phyloP scores from a whole-genome alignment of 116 monocot species.

The Iris pallida region DNA sequence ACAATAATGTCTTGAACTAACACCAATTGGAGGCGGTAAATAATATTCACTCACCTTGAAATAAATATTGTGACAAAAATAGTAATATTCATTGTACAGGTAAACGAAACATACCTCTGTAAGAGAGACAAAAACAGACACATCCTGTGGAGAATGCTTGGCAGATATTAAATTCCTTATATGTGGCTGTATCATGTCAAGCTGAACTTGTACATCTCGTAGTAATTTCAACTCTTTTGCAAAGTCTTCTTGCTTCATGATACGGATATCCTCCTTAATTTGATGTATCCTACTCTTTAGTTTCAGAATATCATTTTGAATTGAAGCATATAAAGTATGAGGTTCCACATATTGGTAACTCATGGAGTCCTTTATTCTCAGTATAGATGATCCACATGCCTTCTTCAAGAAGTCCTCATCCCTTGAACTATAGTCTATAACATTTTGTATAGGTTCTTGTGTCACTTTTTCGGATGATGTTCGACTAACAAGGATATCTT shows the following conservation, averaged over 20 bases:
- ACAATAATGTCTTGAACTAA: too few relatives aligned
- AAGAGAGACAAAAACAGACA: constrained; percentile 7
- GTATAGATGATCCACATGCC: too few relatives aligned
- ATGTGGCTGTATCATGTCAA: constrained; percentile 16
- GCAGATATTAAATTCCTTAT: constrained; percentile 5
- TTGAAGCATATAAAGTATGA: neutral
- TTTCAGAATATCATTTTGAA: constrained; percentile 15
- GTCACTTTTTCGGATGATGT: too few relatives aligned
- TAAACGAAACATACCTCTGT: constrained; percentile 21
- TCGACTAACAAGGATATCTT: too few relatives aligned
- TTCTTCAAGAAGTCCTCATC: too few relatives aligned
- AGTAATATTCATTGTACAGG: neutral
- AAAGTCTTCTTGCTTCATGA: constrained; percentile 16
- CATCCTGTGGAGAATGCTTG: constrained; percentile 12
- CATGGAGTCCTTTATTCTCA: neutral
- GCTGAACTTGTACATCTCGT: constrained; percentile 15
- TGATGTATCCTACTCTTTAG: constrained; percentile 18
- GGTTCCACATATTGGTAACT: constrained; percentile 1
- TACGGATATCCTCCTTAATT: constrained; percentile 20
- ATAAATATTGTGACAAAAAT: too few relatives aligned
- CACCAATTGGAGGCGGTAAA: too few relatives aligned
- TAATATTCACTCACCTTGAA: too few relatives aligned
- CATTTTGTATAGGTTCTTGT: too few relatives aligned
- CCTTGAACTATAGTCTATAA: too few relatives aligned
- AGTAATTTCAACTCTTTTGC: constrained; percentile 16